These are phyloP conservation scores for Cryphonectria radicalis DNA, from an alignment of 2,329 filamentous ascomycete genomes.

Conservation along the genomic window DNA sequence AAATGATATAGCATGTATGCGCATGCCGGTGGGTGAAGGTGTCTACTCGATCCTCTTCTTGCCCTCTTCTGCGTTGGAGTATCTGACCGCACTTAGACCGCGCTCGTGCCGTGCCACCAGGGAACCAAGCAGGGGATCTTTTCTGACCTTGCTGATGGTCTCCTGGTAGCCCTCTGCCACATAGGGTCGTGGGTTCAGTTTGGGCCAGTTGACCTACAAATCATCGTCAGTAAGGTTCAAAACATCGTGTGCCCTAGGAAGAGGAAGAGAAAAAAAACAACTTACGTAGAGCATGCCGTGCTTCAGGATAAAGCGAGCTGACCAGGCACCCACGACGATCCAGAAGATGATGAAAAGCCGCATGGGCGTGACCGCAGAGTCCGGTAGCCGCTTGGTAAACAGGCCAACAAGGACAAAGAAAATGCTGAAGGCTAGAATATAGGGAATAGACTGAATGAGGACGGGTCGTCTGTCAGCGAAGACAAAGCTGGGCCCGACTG, in stretches of 20 bases:
- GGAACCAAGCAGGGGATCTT: constrained; percentile 79
- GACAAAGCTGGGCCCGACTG: constrained; percentile 71
- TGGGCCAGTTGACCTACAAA: constrained; percentile 94
- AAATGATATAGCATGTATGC: not conserved
- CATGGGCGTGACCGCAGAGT: constrained; percentile 78
- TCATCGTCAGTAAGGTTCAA: constrained; percentile 29
- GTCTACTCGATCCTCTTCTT: constrained; percentile 94
- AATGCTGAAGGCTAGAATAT: constrained; percentile 81
- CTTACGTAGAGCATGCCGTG: constrained; percentile 95
- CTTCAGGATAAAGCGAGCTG: constrained; percentile 74
- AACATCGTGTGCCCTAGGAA: constrained; percentile 25
- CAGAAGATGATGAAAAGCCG: constrained; percentile 83
- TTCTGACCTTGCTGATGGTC: constrained; percentile 78
- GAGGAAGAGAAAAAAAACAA: constrained; percentile 44
- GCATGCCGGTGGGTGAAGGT: not conserved
- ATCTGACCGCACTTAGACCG: constrained; percentile 79
- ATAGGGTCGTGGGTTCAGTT: constrained; percentile 86
- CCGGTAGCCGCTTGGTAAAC: constrained; percentile 72
- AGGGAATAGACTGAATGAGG: constrained; percentile 91
- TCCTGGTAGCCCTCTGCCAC: constrained; percentile 89
- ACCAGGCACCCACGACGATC: constrained; percentile 71
- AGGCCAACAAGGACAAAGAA: constrained; percentile 80
- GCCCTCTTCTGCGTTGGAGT: constrained; percentile 89
- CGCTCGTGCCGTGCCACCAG: constrained; percentile 78
- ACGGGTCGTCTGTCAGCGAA: constrained; percentile 86